phyloP scores from a whole-genome alignment of 805 yeast genomes.

The Kuraishia molischiana region DNA sequence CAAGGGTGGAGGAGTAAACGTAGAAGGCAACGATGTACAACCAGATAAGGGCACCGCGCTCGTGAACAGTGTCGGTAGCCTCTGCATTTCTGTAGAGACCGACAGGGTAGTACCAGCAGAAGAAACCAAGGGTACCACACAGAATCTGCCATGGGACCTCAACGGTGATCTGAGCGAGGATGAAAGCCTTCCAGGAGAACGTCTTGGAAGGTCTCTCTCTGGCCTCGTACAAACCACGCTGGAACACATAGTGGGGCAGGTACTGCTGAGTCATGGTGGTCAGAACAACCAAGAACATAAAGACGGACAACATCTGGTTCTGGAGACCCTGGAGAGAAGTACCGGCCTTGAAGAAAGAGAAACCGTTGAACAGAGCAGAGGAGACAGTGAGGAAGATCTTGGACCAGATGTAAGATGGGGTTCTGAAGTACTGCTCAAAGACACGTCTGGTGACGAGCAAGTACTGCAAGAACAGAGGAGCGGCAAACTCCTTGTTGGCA shows the following conservation, averaged over 20 bases:
- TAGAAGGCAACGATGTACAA: slow-evolving; percentile 32
- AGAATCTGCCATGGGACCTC: slow-evolving; percentile 59
- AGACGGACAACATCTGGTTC: slow-evolving; percentile 71
- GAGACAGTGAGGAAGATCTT: slow-evolving; percentile 41
- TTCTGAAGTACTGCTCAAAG: slow-evolving; percentile 54
- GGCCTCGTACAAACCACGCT: slow-evolving; percentile 60
- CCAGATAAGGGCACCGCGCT: slow-evolving; percentile 48
- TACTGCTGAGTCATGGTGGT: slow-evolving; percentile 52
- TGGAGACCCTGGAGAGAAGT: slow-evolving; percentile 61
- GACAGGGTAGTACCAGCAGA: slow-evolving; percentile 67
- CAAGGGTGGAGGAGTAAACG: slow-evolving; percentile 48
- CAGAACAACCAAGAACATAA: slow-evolving; percentile 54
- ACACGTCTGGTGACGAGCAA: slow-evolving; percentile 39
- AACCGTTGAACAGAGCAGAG: slow-evolving; percentile 55
- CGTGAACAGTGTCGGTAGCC: slow-evolving; percentile 31
- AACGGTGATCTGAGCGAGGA: slow-evolving; percentile 49
- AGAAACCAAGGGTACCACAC: slow-evolving; percentile 53
- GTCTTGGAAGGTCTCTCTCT: slow-evolving; percentile 70
- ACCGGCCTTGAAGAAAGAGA: slow-evolving; percentile 58
- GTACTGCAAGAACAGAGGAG: slow-evolving; percentile 30
- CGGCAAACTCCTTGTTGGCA: slow-evolving; percentile 30
- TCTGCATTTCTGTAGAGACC: slow-evolving; percentile 54
- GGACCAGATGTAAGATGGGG: slow-evolving; percentile 49
- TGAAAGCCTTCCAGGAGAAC: slow-evolving; percentile 55
- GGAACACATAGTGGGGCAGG: slow-evolving; percentile 50